phyloP scores from a whole-genome alignment of 768 basidiomycete species.

The Candolleomyces eurysporus region DNA sequence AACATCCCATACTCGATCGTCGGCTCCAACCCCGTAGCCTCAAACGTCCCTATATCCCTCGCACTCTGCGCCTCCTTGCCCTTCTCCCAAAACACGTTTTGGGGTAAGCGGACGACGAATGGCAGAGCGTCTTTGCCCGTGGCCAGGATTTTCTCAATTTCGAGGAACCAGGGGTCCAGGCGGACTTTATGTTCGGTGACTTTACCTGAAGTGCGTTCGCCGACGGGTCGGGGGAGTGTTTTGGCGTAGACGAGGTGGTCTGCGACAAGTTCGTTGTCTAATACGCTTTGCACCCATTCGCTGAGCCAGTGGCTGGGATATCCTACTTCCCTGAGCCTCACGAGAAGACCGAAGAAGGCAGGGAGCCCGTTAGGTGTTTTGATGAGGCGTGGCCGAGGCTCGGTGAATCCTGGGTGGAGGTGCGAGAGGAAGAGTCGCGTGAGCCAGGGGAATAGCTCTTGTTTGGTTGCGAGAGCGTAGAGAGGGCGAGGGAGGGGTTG shows the following conservation, averaged over 20 bases:
- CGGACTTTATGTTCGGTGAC: conserved; percentile 18
- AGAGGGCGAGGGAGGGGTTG: conserved; percentile 17
- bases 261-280: conserved; percentile 23
- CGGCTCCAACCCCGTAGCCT: conserved; percentile 14
- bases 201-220: conserved; percentile 11
- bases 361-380: conserved; percentile 33
- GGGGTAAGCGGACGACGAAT: conserved; percentile 21
- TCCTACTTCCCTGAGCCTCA: conserved; percentile 29
- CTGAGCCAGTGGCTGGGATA: conserved; percentile 37
- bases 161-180: conserved; percentile 25
- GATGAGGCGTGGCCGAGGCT: conserved; percentile 19
- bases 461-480: conserved; percentile 15
- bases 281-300: conserved; percentile 26
- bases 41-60: conserved; percentile 21
- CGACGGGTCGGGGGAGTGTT: conserved; percentile 24
- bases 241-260: conserved; percentile 25
- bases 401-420: conserved; percentile 22
- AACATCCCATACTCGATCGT: conserved; percentile 15
- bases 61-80: conserved; percentile 8
- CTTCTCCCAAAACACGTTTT: conserved; percentile 6
- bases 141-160: conserved; percentile 25
- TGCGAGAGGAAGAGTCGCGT: conserved; percentile 29
- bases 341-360: conserved; percentile 29
- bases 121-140: conserved; percentile 16
- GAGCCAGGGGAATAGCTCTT: conserved; percentile 31